Base-by-base conservation (phyloP, 176 grass and related monocot genomes). In the Aechmea fasciata region DNA sequence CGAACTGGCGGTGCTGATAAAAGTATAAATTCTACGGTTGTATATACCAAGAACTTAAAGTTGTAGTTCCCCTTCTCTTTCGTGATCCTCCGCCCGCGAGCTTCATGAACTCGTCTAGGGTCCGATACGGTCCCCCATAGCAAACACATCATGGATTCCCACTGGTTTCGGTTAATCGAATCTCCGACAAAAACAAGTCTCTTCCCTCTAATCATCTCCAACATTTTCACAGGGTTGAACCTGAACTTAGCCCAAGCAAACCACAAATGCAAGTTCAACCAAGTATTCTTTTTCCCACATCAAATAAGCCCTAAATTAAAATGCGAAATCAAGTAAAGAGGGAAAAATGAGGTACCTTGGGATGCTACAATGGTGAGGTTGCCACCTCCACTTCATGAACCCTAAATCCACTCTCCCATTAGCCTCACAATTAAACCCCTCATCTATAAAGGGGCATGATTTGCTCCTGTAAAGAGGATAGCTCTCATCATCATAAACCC, bases 101-200 rank as follows among this genome's bases (percentile, higher is more conserved):
- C 67, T 85, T 97, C 86, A 8, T 70, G 81, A 73, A 92, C 81
- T 75, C 86, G 81, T 73, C 66, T 52, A 76, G 84, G 83, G 79
- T 92, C 81, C 7, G 76, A 73, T 11, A 90, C 66, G 52, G 79
- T 85, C 49, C 55, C 70, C 51, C 76, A 71, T 63, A 97, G 67
- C 73, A 97, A 83, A 71, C 93, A 97, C 77, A 97, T 84, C 89
- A 97, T 97, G 9, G 93, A 97, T 81, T 97, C 93, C 89, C 89
- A 97, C 72, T 97, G 89, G 47, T 97, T 97, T 68, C 89, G 83
- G 65, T 97, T 97, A 67, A 97, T 84, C 48, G 93, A 97, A 75
- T 97, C 93, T 29, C 93, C 93, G 0, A 81, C 69, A 50, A 97
- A 97, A 61, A 87, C 89, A 47, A 97, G 71, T 29, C 84, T 83